phyloP scores from a whole-genome alignment of 345 rosid species.

The Salix udensis region DNA sequence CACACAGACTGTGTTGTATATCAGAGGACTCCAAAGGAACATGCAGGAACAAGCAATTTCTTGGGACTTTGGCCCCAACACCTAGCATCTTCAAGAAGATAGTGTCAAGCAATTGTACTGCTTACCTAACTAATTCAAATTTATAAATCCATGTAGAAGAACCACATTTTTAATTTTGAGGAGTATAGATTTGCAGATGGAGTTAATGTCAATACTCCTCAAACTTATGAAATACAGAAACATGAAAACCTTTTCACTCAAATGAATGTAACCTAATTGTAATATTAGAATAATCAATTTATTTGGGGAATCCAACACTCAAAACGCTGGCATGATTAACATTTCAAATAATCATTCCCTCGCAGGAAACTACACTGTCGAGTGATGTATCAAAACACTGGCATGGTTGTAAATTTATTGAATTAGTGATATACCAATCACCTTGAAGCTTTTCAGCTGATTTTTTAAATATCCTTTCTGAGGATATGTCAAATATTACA shows the following conservation, averaged over 20 bases:
- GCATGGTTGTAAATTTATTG: slow-evolving; percentile 2
- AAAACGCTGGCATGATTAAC: background rate
- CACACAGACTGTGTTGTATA: slow-evolving; percentile 42
- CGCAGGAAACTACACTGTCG: background rate
- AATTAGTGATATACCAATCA: slow-evolving; percentile 21
- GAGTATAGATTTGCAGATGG: background rate
- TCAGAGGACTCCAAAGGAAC: slow-evolving; percentile 52
- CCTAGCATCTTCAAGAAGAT: slow-evolving; percentile 41
- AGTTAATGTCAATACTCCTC: background rate
- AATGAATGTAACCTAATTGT: slow-evolving; percentile 3
- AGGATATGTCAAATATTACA: slow-evolving; percentile 73
- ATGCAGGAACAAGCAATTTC: slow-evolving; percentile 63
- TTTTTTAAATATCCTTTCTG: slow-evolving; percentile 47
- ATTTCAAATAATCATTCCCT: background rate
- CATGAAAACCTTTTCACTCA: background rate
- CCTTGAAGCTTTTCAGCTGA: slow-evolving; percentile 70
- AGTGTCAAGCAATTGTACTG: slow-evolving; percentile 12
- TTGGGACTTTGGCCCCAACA: slow-evolving; percentile 81
- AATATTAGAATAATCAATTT: background rate
- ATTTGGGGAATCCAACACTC: background rate
- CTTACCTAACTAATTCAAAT: background rate
- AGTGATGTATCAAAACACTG: background rate
- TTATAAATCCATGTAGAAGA: background rate
- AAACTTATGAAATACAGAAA: background rate
- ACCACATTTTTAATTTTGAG: background rate